Base-by-base conservation (phyloP, 352 stramenopile genomes). In the Thalassiosira oceanica region DNA sequence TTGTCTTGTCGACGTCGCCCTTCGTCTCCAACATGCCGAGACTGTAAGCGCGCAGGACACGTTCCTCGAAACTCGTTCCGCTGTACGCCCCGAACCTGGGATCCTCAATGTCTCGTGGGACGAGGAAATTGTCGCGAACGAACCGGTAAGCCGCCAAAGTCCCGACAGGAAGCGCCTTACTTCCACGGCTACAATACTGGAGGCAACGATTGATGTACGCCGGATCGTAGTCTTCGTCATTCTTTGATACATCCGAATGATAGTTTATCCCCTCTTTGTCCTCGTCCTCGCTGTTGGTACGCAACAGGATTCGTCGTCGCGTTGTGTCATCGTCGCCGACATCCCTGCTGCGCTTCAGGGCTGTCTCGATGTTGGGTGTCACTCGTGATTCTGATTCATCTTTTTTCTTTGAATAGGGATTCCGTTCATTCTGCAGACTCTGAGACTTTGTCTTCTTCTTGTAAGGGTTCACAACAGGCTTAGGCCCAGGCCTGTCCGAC, bases 61-160 rank as follows among this genome's bases (percentile, higher is more conserved):
- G 56, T 50, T 88, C 69, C 56, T 90, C 83, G 63, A 80, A 88
- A 39, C 61, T 85, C 24, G 44, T 80, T 33, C 83, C 83, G 43
- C 51, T 76, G 26, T 76, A 62, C 4, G 80, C 77, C 20, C 83
- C 78, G 57, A 74, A 84, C n/a, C 53, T 69, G 16, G 60, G 52
- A 68, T 80, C 64, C 55, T 88, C 79, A 44, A 88, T 82, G 54
- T 85, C 45, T 0, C 29, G 23, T 3, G 83, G 83, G 54, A 87
- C 71, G 6, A 61, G 18, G 53, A 82, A 88, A 35, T 81, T 15
- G 48, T 83, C 27, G 21, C 64, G 21, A 28, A 90, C 53, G 28
- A 87, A 78, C 10, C 58, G 48, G 54, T 85, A 89, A 0, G 52
- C 72, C n/a, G 58, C 51, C 10, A 77, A 35, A 26, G 61, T 60